Evolutionary conservation across 257 asterid species (phyloP).

Genomic region (Eucommia ulmoides): DNA sequence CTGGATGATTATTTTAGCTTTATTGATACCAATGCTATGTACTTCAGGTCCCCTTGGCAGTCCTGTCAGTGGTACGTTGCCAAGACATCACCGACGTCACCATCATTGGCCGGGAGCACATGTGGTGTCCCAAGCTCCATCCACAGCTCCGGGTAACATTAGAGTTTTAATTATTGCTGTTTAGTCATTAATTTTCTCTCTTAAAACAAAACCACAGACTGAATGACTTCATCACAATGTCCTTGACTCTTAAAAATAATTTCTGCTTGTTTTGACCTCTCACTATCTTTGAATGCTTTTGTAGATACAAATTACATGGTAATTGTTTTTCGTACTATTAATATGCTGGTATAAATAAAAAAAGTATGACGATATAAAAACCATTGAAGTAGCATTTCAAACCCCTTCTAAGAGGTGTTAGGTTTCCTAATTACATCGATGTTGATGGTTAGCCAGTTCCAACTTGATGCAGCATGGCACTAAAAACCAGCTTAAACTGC

Average conservation of each 20-base stretch:
- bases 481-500: no score
- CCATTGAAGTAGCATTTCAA: no score
- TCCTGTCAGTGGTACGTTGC: slow-evolving; percentile 31
- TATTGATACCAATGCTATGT: slow-evolving; percentile 22
- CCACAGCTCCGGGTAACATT: slow-evolving; percentile 50
- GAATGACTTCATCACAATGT: background rate
- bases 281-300: background rate
- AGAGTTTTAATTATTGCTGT: background rate
- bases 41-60: slow-evolving; percentile 35
- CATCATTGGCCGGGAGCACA: slow-evolving; percentile 27
- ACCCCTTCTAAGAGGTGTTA: no score
- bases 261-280: background rate
- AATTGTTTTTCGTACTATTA: no score
- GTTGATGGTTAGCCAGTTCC: no score
- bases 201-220: background rate
- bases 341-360: no score
- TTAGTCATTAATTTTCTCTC: background rate
- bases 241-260: background rate
- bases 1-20: background rate
- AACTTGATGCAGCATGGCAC: no score
- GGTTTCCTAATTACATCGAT: no score
- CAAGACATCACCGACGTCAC: slow-evolving; percentile 31
- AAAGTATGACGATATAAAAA: no score
- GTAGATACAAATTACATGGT: no score
- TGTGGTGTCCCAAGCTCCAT: slow-evolving; percentile 65